Evolutionary conservation across 2,329 filamentous ascomycete genomes (phyloP), one percentile per base, ranked within the genome.

Genomic region (Neoarthrinium moseri): DNA sequence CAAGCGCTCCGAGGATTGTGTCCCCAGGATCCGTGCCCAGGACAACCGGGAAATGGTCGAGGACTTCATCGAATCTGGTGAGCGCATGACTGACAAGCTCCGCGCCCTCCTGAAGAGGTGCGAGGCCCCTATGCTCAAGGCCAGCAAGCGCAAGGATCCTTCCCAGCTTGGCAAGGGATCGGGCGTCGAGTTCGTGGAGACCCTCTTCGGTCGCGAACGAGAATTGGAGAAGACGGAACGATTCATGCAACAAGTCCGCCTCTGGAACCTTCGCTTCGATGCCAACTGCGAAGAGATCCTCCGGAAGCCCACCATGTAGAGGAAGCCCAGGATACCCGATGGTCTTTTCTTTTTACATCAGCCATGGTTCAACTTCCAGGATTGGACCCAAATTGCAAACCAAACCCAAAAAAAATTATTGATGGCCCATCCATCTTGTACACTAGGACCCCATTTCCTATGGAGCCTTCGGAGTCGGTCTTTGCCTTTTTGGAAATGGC

Each of bases 271-370:
- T 70, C 87, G 92, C 37, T 99, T 96, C 68, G 91, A 96, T 61
- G 89, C 89, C 67, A 96, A 97, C 75, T 96, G 91, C 71, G 89
- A 95, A 60, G 88, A 92, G 22, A 92, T 97, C 56, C 75, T 97
- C 50, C 71, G 71, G 56, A 74, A 77, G 59, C 83, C 83, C 32
- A 76, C 74, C 56, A 67, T 72, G 60, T 84, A 78, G 61, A 61
- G 45, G 26, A 30, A 21, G n/a, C 36, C 35, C 11, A 17, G 45
- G 26, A 33, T 24, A 17, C 29, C 8, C 17, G 17, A 8, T 21
- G 21, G 21, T 8, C 21, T 43, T 43, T 47, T 35, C 21, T 32
- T 47, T 5, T 27, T 36, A n/a, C 17, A 23, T 18, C 34, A 29
- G 15, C 17, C 36, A 24, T 32, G 38, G 20, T 17, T 23, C 30